These are phyloP conservation scores for Ilex paraguariensis DNA, from an alignment of 305 asterid species.

Conservation along the genomic window DNA sequence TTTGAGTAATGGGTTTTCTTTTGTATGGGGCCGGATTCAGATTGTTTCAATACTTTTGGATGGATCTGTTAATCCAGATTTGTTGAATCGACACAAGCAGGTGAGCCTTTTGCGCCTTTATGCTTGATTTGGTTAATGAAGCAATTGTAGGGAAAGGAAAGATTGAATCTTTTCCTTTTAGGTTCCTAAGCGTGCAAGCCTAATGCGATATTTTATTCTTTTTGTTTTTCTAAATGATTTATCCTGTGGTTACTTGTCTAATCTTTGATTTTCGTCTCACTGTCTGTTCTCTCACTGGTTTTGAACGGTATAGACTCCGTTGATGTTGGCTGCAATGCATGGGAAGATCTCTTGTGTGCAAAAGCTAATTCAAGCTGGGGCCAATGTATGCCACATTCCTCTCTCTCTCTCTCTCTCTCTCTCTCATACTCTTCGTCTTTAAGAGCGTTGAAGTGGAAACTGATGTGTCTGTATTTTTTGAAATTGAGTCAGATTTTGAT, in stretches of 20 bases:
- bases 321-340: slow-evolving; percentile 98
- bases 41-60: slow-evolving; percentile 69
- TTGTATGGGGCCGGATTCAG: slow-evolving; percentile 29
- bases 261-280: not conserved
- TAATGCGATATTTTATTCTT: no score
- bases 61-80: slow-evolving; percentile 73
- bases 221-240: no score
- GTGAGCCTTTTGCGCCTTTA: slow-evolving; percentile 24
- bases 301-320: slow-evolving; percentile 61
- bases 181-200: no score
- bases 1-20: slow-evolving; percentile 18
- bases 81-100: slow-evolving; percentile 80
- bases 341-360: slow-evolving; percentile 79
- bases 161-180: not conserved
- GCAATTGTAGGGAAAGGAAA: not conserved
- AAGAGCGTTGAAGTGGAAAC: slow-evolving; percentile 4
- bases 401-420: not conserved
- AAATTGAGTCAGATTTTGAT: slow-evolving; percentile 59
- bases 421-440: not conserved
- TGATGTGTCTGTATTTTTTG: slow-evolving; percentile 17
- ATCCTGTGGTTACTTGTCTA: no score
- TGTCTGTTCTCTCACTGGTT: not conserved
- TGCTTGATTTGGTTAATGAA: not conserved
- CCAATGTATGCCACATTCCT: slow-evolving; percentile 51
- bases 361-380: slow-evolving; percentile 87